These are phyloP conservation scores for Acer saccharum DNA, from an alignment of 345 rosid species.

Conservation along the genomic window DNA sequence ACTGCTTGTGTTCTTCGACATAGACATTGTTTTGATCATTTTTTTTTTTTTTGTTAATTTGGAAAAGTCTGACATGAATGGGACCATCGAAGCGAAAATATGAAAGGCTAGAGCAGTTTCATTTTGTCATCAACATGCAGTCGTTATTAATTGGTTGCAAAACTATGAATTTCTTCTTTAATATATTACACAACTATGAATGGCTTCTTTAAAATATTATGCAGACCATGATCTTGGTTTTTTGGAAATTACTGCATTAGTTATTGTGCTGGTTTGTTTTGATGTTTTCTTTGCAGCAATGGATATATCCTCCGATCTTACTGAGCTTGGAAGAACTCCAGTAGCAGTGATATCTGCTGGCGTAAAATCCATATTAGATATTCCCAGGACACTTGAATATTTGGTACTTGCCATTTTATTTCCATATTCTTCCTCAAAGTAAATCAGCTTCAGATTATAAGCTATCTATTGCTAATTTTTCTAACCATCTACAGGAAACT, in stretches of 20 bases:
- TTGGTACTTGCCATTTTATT: conserved; percentile 45
- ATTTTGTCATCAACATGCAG: neutral
- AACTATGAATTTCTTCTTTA: neutral
- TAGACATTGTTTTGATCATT: neutral
- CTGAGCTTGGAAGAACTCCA: conserved; percentile 87
- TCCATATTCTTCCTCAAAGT: neutral
- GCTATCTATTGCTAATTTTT: conserved; percentile 15
- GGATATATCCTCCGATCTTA: conserved; percentile 95
- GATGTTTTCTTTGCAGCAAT: conserved; percentile 61
- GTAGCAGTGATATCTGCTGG: conserved; percentile 91
- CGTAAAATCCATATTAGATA: conserved; percentile 85
- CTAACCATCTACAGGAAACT: conserved; percentile 65
- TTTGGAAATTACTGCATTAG: conserved; percentile 1
- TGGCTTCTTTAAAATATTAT: neutral
- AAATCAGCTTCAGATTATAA: conserved; percentile 17
- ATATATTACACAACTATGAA: neutral
- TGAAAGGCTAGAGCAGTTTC: neutral
- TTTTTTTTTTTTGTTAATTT: neutral
- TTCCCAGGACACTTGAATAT: conserved; percentile 94
- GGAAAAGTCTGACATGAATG: neutral
- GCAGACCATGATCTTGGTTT: neutral
- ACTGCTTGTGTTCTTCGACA: neutral
- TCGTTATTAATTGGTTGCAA: neutral
- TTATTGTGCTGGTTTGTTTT: conserved; percentile 9
- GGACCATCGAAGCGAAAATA: neutral